phyloP scores from a whole-genome alignment of 805 yeast genomes.

The Wickerhamiella galacta region DNA sequence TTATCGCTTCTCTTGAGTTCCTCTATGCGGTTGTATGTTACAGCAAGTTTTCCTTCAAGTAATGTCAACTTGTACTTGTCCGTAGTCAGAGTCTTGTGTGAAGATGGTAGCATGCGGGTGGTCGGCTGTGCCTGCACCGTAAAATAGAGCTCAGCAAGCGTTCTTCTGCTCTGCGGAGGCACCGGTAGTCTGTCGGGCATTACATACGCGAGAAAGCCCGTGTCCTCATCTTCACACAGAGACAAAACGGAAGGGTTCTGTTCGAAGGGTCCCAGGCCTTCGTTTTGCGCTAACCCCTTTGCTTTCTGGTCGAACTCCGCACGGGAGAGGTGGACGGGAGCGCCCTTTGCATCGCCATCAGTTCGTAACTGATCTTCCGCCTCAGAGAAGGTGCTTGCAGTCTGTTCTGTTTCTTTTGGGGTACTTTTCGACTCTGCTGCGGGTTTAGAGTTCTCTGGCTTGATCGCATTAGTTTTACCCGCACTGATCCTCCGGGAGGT shows the following conservation, averaged over 20 bases:
- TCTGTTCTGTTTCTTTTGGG: not conserved
- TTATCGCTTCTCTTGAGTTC: slow-evolving; percentile 73
- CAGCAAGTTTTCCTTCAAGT: slow-evolving; percentile 81
- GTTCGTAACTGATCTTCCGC: too few relatives aligned
- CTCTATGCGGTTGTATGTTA: slow-evolving; percentile 76
- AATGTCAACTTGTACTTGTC: slow-evolving; percentile 72
- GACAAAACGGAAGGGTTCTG: not conserved
- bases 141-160: slow-evolving; percentile 74
- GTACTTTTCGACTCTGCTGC: not conserved
- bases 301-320: too few relatives aligned
- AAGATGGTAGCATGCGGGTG: slow-evolving; percentile 60
- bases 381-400: too few relatives aligned
- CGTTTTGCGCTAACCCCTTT: not conserved
- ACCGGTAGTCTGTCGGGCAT: slow-evolving; percentile 23
- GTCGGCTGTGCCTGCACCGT: slow-evolving; percentile 78
- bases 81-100: slow-evolving; percentile 75
- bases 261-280: not conserved
- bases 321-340: too few relatives aligned
- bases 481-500: too few relatives aligned
- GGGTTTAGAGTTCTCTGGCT: too few relatives aligned
- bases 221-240: not conserved
- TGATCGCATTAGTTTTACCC: too few relatives aligned
- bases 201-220: slow-evolving; percentile 15
- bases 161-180: slow-evolving; percentile 18
- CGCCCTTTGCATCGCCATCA: too few relatives aligned